Percentiles rank a stretch among this genome's conserved stretches.
These are phyloP conservation scores for Dissophora ornata DNA, from an alignment of 192 early-diverging fungal species.

Conservation along the genomic window DNA sequence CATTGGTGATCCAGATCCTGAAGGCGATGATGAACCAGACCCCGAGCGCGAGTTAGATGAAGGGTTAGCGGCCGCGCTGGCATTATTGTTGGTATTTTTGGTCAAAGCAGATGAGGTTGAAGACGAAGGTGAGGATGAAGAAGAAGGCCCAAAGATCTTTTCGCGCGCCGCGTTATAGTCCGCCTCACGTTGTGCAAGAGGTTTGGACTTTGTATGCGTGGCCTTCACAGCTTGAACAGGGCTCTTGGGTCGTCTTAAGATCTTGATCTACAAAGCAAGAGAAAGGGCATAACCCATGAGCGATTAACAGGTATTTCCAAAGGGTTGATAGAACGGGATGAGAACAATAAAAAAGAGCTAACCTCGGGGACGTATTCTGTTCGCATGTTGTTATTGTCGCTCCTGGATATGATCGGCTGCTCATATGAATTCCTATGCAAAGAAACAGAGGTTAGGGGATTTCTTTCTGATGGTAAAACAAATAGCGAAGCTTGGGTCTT, in stretches of 20 bases:
- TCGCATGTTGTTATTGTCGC: conserved; percentile 19
- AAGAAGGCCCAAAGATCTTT: conserved; percentile 49
- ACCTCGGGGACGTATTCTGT: conserved; percentile 51
- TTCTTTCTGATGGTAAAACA: too few species aligned
- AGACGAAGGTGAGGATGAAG: conserved; percentile 1
- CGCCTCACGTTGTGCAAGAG: conserved; percentile 39
- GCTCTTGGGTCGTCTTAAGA: conserved; percentile 45
- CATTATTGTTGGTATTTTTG: neutral
- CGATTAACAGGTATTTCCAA: too few species aligned
- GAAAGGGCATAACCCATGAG: neutral
- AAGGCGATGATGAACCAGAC: conserved; percentile 21
- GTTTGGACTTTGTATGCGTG: conserved; percentile 13
- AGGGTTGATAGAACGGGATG: too few species aligned
- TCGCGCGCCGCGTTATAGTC: conserved; percentile 48
- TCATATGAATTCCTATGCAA: conserved; percentile 32
- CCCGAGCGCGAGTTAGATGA: neutral
- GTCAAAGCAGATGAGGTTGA: neutral
- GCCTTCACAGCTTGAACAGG: conserved; percentile 15
- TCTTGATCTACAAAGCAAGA: conserved; percentile 31
- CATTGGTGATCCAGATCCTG: neutral
- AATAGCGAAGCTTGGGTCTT: too few species aligned
- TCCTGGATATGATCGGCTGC: conserved; percentile 35
- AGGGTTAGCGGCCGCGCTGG: neutral
- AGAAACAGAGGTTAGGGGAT: too few species aligned
- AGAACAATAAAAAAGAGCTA: too few species aligned